Evolutionary conservation across 163 green algal genomes (phyloP).

Genomic region (Chlorella variabilis): DNA sequence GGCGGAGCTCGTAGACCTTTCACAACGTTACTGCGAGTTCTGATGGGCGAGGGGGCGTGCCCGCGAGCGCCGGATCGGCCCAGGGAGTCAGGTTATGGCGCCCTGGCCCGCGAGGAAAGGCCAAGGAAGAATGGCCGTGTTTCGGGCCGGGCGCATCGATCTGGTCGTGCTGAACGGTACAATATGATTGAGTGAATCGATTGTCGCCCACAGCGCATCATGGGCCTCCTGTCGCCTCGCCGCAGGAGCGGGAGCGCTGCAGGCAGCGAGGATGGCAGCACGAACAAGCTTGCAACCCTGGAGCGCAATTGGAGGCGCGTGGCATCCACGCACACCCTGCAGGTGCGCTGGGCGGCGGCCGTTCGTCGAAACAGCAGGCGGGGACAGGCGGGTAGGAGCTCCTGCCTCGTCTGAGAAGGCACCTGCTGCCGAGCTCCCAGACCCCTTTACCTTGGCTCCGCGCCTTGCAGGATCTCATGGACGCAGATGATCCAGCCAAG

Average conservation of each 20-base stretch:
- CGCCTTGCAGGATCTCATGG: constrained; percentile 27
- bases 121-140: too few relatives aligned
- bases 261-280: background rate
- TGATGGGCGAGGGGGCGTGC: too few relatives aligned
- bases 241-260: background rate
- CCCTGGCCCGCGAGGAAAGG: background rate
- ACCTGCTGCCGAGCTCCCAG: background rate
- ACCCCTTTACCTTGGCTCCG: background rate
- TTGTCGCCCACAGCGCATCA: background rate
- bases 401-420: too few relatives aligned
- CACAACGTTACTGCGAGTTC: too few relatives aligned
- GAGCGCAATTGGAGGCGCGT: constrained; percentile 55
- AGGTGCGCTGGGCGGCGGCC: constrained; percentile 20
- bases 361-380: too few relatives aligned
- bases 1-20: background rate
- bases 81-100: too few relatives aligned
- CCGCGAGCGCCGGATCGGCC: too few relatives aligned
- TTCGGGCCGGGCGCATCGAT: too few relatives aligned
- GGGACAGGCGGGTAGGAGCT: too few relatives aligned
- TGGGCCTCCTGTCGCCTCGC: background rate
- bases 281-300: constrained; percentile 2
- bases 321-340: constrained; percentile 49
- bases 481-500: constrained; percentile 5
- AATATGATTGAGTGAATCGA: background rate
- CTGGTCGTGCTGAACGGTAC: too few relatives aligned